Conservation (phyloP, 352 stramenopile species). For the Phytopythium oedochilum region DNA sequence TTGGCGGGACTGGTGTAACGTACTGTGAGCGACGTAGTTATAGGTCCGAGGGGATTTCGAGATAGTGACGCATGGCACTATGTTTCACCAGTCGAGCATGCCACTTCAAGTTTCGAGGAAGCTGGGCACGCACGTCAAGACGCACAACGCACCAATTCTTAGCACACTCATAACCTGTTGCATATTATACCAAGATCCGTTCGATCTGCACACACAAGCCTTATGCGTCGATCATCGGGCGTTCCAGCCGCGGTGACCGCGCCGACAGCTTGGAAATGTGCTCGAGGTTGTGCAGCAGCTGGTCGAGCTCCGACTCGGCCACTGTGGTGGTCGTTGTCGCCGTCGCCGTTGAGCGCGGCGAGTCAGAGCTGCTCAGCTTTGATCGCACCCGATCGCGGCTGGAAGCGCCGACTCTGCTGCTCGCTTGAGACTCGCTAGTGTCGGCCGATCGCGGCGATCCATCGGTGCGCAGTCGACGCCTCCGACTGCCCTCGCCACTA, state of each 20-base stretch:
- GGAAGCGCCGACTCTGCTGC: neutral
- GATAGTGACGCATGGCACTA: neutral
- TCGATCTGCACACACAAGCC: neutral
- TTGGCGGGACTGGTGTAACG: neutral
- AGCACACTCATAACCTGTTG: neutral
- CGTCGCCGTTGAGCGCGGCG: neutral
- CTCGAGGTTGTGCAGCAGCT: constrained; percentile 64
- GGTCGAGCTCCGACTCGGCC: constrained; percentile 53
- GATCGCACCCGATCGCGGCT: neutral
- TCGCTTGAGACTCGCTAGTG: neutral
- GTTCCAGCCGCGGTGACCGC: constrained; percentile 4
- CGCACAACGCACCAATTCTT: too few species aligned
- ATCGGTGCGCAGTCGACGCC: neutral
- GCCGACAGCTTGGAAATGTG: constrained; percentile 61
- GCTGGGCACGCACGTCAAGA: neutral
- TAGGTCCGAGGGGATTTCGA: neutral
- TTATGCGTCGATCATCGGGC: neutral
- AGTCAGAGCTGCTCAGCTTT: neutral
- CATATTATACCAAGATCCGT: too few species aligned
- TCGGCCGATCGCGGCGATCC: neutral
- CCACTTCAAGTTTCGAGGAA: too few species aligned
- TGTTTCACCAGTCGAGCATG: neutral
- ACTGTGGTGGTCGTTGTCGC: constrained; percentile 5
- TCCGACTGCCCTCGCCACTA: neutral
- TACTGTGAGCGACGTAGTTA: neutral